These are phyloP conservation scores for Chlorella sp. DNA, from an alignment of 139 green algal genomes.

Conservation along the genomic window DNA sequence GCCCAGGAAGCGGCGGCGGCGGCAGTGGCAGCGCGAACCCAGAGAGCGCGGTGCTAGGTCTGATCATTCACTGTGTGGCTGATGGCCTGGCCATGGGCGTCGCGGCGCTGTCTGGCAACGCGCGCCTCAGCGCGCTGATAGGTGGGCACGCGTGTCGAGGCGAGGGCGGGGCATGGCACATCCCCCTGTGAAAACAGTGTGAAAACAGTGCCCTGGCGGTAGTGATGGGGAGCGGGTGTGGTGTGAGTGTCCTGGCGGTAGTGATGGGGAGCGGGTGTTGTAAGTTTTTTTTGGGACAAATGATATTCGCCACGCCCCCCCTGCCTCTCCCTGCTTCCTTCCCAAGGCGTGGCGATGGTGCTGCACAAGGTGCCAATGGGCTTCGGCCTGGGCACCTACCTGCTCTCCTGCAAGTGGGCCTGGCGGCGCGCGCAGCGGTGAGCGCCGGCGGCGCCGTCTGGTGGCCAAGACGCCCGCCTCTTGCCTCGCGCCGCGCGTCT, in stretches of 20 bases:
- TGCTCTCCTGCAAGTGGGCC: constrained; percentile 44
- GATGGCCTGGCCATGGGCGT: constrained; percentile 69
- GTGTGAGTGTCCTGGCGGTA: no score
- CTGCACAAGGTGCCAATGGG: constrained; percentile 67
- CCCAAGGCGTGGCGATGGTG: background rate
- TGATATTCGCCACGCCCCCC: no score
- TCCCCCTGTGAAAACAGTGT: no score
- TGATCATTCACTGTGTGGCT: constrained; percentile 57
- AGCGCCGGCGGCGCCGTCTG: no score
- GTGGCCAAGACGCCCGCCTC: no score
- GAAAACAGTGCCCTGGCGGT: no score
- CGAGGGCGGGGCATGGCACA: no score
- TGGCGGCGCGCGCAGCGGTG: constrained; percentile 18
- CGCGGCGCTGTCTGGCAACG: constrained; percentile 41
- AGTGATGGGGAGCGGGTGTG: no score
- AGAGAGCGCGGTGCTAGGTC: constrained; percentile 35
- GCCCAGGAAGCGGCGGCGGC: background rate
- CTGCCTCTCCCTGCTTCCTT: no score
- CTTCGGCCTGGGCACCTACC: constrained; percentile 60
- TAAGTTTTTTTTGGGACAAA: no score
- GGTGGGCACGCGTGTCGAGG: constrained; percentile 48
- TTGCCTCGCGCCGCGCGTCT: no score
- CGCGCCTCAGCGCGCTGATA: constrained; percentile 44
- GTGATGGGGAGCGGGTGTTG: no score
- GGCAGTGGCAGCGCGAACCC: background rate